Evolutionary conservation across 768 basidiomycete species (phyloP).

Genomic region (Amanita pallidorosea): DNA sequence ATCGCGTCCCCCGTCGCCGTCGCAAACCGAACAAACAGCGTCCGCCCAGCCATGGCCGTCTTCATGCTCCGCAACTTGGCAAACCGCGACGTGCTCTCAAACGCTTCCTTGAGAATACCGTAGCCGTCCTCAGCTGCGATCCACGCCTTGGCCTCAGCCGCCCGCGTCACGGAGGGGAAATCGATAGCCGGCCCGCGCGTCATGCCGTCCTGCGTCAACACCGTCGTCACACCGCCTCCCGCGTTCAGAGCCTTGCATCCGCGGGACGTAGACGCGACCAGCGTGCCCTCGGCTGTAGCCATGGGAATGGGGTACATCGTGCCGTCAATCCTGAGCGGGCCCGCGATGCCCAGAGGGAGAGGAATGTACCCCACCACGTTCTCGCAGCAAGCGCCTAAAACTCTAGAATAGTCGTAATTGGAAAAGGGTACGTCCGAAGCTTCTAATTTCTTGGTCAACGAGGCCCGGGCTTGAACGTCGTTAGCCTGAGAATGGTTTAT

Average conservation of each 20-base stretch:
- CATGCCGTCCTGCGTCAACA: slow-evolving; percentile 89
- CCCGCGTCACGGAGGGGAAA: slow-evolving; percentile 73
- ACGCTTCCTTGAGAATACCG: slow-evolving; percentile 64
- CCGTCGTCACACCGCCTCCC: slow-evolving; percentile 91
- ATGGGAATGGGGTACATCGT: slow-evolving; percentile 84
- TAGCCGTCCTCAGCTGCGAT: slow-evolving; percentile 77
- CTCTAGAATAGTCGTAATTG: slow-evolving; percentile 87
- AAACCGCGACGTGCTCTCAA: slow-evolving; percentile 92
- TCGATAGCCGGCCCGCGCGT: slow-evolving; percentile 98
- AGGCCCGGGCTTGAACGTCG: slow-evolving; percentile 60
- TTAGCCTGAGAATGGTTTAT: neutral
- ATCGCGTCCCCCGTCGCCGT: slow-evolving; percentile 96
- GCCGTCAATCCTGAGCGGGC: slow-evolving; percentile 88
- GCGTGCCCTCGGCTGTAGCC: slow-evolving; percentile 99
- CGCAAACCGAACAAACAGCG: slow-evolving; percentile 86
- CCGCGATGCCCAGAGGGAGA: slow-evolving; percentile 91
- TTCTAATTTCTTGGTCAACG: slow-evolving; percentile 77
- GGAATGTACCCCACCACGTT: slow-evolving; percentile 98
- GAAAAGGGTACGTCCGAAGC: slow-evolving; percentile 69
- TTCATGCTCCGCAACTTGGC: slow-evolving; percentile 80
- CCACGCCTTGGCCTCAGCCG: slow-evolving; percentile 83
- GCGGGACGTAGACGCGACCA: slow-evolving; percentile 94
- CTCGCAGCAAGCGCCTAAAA: slow-evolving; percentile 96
- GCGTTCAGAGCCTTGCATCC: slow-evolving; percentile 98
- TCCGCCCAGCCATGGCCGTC: slow-evolving; percentile 86